Evolutionary conservation across 176 grass and related monocot species (phyloP).

Genomic region (Zoysia japonica): DNA sequence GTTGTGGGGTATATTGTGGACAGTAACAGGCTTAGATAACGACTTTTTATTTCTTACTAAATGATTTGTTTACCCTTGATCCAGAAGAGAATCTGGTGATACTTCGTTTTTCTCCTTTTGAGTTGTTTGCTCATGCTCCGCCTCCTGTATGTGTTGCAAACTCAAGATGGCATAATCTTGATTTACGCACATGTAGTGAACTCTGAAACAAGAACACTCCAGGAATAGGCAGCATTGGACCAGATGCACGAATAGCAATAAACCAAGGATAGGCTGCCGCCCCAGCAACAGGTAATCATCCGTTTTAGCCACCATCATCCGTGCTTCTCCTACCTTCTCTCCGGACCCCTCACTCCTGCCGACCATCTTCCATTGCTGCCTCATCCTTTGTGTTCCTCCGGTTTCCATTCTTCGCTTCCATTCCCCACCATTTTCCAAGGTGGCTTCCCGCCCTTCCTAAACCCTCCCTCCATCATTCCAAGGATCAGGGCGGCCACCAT

Average conservation of each 20-base stretch:
- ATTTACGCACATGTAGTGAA: background rate
- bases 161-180: background rate
- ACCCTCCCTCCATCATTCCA: conserved; percentile 31
- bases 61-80: background rate
- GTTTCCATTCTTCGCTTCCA: conserved; percentile 4
- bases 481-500: conserved; percentile 53
- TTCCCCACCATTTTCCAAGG: conserved; percentile 45
- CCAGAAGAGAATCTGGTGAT: background rate
- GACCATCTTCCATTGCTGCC: background rate
- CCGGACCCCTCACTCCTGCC: conserved; percentile 17
- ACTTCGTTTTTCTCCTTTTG: background rate
- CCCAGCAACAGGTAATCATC: background rate
- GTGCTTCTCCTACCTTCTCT: conserved; percentile 41
- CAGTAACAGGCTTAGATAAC: conserved; percentile 31
- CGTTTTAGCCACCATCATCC: conserved; percentile 1
- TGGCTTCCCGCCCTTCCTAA: conserved; percentile 40
- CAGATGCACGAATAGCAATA: background rate
- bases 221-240: conserved; percentile 27
- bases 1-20: background rate
- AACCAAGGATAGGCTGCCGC: conserved; percentile 43
- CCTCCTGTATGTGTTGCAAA: background rate
- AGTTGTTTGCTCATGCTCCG: background rate
- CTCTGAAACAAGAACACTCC: conserved; percentile 12
- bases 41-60: background rate
- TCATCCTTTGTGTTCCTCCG: background rate